phyloP scores from a whole-genome alignment of 2,329 filamentous ascomycete genomes.

The Aspergillus vadensis region DNA sequence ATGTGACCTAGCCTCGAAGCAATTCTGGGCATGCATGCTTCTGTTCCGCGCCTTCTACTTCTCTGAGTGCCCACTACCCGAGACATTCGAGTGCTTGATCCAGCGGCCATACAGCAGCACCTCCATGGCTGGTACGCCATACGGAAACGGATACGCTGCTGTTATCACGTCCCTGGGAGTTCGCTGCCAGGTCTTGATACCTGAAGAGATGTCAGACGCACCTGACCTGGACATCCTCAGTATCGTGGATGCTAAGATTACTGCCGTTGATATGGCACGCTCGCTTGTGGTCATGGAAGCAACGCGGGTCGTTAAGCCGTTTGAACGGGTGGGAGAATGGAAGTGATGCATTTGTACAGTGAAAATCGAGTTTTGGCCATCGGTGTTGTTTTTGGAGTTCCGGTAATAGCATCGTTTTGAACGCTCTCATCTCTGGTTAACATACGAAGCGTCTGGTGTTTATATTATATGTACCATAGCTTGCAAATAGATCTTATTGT shows the following conservation, averaged over 20 bases:
- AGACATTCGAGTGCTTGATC: conserved; percentile 46
- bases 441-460: too few relatives aligned
- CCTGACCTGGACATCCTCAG: conserved; percentile 31
- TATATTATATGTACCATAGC: too few relatives aligned
- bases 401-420: background rate
- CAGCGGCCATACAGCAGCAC: conserved; percentile 30
- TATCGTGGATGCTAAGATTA: conserved; percentile 39
- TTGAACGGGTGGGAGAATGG: conserved; percentile 39
- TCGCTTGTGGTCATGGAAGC: conserved; percentile 38
- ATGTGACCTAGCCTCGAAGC: conserved; percentile 40
- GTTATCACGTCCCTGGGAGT: conserved; percentile 37
- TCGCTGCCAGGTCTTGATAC: conserved; percentile 30
- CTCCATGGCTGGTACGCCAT: conserved; percentile 24
- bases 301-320: conserved; percentile 34
- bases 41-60: conserved; percentile 62
- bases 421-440: too few relatives aligned
- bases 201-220: conserved; percentile 26
- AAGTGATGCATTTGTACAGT: conserved; percentile 3
- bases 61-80: conserved; percentile 54
- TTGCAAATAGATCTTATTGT: background rate
- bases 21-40: conserved; percentile 56
- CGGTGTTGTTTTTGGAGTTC: background rate
- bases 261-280: conserved; percentile 35
- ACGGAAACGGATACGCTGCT: conserved; percentile 28
- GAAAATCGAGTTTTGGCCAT: background rate